Evolutionary conservation across 2,329 filamentous ascomycete genomes (phyloP), one percentile per base, ranked within the genome.

Genomic region (Apiospora sp.): DNA sequence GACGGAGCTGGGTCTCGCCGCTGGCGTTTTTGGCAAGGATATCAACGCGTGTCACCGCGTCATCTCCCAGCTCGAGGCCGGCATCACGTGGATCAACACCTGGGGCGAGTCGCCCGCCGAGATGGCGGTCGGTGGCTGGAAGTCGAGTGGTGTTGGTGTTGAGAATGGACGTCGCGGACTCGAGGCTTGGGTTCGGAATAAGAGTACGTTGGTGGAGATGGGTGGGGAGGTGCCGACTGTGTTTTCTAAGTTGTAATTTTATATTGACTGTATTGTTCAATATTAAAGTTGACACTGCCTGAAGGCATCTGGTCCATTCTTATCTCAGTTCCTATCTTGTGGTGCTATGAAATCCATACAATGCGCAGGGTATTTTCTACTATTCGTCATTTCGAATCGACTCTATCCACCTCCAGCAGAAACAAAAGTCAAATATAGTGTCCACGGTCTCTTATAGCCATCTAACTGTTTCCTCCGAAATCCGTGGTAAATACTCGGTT

Each of bases 41-140:
- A 82, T 97, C 70, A 92, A 93, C 77, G 80, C 88, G 68, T 94
- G 93, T 71, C 94, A 97, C 78, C 86, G 89, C 61, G 89, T 96
- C 0, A 87, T 96, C 58, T 87, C 89, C 34, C 87, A 90, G 78
- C 84, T 97, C 6, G 88, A 97, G 79, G 94, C 94, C 0, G 94
- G 94, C 46, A 97, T 97, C 78, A 97, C 94, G 0, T 97, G 94
- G 94, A 88, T 97, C 70, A 97, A 97, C 81, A 95, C 93, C 0
- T 97, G 95, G 95, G 94, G 95, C n/a, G 94, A 97, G 84, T 92
- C 89, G 68, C 94, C 94, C 0, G 94, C 95, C 0, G 94, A 97
- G 86, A 97, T 97, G 95, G 92, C 93, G 2, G 94, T 97, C 0
- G 94, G 94, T 13, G 94, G 94, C 0, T 97, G 94, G 95, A 97